Evolutionary conservation across 2,329 filamentous ascomycete species (phyloP), one percentile per base, ranked within the genome.

Genomic region (Beauveria varroae): DNA sequence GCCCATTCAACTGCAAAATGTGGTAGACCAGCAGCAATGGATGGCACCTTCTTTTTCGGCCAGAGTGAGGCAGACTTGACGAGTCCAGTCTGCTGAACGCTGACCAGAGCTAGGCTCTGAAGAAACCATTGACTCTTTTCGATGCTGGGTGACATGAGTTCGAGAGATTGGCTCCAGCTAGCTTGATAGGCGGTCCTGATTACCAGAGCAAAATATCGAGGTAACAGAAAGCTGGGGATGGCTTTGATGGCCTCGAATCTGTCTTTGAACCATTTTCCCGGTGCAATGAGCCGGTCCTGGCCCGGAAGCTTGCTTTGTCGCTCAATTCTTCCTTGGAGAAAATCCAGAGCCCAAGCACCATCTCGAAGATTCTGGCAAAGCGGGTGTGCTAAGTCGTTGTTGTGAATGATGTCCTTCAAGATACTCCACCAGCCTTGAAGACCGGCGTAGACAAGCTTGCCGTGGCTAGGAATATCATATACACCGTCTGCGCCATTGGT

Each of bases 371-470:
- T 93, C 69, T 97, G 88, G 73, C 93, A 98, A 12, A 99, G 81
- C 0, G 95, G 90, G 71, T 99, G 95, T 0, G 90, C 95, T 9
- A 99, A 83, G 70, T 98, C 86, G 72, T 99, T 99, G 65, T 95
- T 86, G 56, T 82, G 84, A 67, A 98, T 90, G 64, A 99, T 88
- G 62, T 89, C 81, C 67, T 91, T 88, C 47, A 99, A 78, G 1
- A 96, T 79, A 71, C 92, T 97, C 92, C 93, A 96, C 93, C 95
- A 99, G 43, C 96, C 96, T 73, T 99, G 95, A n/a, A 99, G 81
- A 63, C 95, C 95, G 63, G 93, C 93, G 73, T 98, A 99, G 2
- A 97, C 90, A 47, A 97, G 82, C 63, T 89, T 86, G 2, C 93
- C 93, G 70, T 92, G 80, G 1, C 87, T 87, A 1, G 95, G 95